phyloP scores from a whole-genome alignment of 768 basidiomycete species.

The Crucibulum laeve region DNA sequence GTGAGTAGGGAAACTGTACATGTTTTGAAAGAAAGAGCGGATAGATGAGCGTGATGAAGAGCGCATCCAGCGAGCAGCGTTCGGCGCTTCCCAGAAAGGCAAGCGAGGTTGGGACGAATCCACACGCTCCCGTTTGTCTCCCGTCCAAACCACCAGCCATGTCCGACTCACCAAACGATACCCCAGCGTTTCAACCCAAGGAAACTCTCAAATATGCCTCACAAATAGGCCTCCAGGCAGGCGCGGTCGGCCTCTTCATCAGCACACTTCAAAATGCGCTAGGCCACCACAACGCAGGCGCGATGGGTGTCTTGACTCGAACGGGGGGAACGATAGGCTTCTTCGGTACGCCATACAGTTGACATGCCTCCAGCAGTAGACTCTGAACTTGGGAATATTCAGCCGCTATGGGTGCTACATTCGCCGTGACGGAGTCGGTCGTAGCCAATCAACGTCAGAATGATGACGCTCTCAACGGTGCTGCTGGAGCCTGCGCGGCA shows the following conservation, averaged over 20 bases:
- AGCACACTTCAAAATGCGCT: constrained; percentile 77
- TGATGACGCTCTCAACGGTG: constrained; percentile 80
- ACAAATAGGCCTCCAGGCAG: constrained; percentile 58
- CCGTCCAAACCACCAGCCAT: constrained; percentile 27
- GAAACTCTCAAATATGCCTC: constrained; percentile 53
- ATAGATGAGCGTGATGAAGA: too few relatives aligned
- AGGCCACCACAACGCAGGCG: constrained; percentile 71
- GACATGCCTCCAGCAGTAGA: neutral
- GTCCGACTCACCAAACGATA: constrained; percentile 24
- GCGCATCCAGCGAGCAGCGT: too few relatives aligned
- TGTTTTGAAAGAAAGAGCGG: too few relatives aligned
- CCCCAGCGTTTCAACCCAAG: constrained; percentile 41
- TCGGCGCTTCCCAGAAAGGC: constrained; percentile 1
- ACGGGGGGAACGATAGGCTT: constrained; percentile 88
- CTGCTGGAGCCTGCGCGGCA: constrained; percentile 86
- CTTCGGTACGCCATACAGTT: constrained; percentile 75
- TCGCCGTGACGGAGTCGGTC: constrained; percentile 75
- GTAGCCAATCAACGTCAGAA: constrained; percentile 78
- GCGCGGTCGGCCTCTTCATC: constrained; percentile 61
- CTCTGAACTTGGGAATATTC: constrained; percentile 1
- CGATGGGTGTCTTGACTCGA: constrained; percentile 81
- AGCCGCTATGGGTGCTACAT: constrained; percentile 91
- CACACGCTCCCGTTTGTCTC: constrained; percentile 3
- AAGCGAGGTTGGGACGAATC: constrained; percentile 2
- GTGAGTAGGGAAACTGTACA: too few relatives aligned